Base-by-base conservation (phyloP, 441 rosid species). In the Populus hybrid region DNA sequence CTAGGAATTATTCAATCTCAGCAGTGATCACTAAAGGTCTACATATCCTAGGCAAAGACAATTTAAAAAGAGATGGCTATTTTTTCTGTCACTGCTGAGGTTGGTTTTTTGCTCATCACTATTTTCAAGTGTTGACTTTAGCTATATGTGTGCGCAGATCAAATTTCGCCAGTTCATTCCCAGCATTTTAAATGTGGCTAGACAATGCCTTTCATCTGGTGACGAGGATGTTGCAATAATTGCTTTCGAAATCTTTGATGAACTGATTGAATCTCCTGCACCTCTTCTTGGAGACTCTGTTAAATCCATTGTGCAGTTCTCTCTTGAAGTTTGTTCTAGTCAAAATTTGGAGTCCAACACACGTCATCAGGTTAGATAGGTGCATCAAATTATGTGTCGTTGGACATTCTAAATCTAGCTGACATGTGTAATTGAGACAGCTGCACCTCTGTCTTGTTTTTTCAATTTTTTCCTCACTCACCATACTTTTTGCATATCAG, bases 181-280 rank as follows among this genome's bases (percentile, higher is more conserved):
- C 40, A 91, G 98, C 90, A 97, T 97, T 85, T 92, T 97, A 82
- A 90, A 90, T 84, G 98, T 97, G 10, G 88, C 99, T 76, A 93
- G 97, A 72, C 97, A 93, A 78, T 94, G 97, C 84, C 91, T 97
- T 84, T 92, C 92, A 74, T 89, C 92, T 75, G 99, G 98, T 26
- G 97, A 92, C 64, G 99, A 97, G 91, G 99, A 94, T 88, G 96
- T 95, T 83, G 99, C 99, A 45, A 83, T 94, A 69, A 89, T 97
- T 88, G 99, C 99, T 71, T 97, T 97, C 80, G 99, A 97, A 86
- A 97, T 97, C 78, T 94, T 97, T 88, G 99, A 97, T 76, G 99
- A 97, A 86, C 86, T 97, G 78, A 95, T 97, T 74, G 99, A 97
- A 83, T 97, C 99, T 81, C 99, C 99, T 23, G 97, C 99, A 53